Base-by-base conservation (phyloP, 345 rosid species). In the Luvunga scandens region DNA sequence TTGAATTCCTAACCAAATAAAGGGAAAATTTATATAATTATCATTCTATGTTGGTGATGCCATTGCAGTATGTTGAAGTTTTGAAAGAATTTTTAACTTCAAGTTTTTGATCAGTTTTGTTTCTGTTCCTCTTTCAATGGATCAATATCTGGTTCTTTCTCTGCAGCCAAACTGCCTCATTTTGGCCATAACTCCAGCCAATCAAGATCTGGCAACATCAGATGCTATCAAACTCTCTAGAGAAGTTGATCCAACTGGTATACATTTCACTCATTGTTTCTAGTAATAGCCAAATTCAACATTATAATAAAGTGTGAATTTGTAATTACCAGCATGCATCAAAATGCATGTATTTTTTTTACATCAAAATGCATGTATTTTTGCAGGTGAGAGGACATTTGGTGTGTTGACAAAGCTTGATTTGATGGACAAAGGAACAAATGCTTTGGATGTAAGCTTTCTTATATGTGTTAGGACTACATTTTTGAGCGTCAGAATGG, bases 401-500 rank as follows among this genome's bases (percentile, higher is more conserved):
- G 92, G 94, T 10, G 97, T 88, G 75, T 76, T 92, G 77, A 92
- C 97, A 61, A 92, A 92, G 89, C 90, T 89, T 69, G 94, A 92
- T 77, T 77, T 92, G 81, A 92, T 90, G 94, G 97, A 92, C 80
- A 89, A 86, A 84, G 97, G 97, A 72, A 92, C 97, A 77, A 90
- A 88, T 82, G 92, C 90, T 31, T 31, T 88, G 74, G 92, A 89
- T 65, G 97, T 92, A 85, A 82, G 89, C 30, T 81, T 67, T 80
- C 72, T 27, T 19, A 31, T 62, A 18, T 56, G 55, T 28, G 27
- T 79, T 61, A 21, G 45, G n/a, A 18, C 12, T 9, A 9, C 34
- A 66, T 50, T 38, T 22, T 72, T 28, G 19, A 9, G 77, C 12
- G 3, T 56, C 56, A 66, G 22, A 62, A 50, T 72, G 27, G 31